Base-by-base conservation (phyloP, 176 grass and related monocot species). In the Luzula sylvatica region DNA sequence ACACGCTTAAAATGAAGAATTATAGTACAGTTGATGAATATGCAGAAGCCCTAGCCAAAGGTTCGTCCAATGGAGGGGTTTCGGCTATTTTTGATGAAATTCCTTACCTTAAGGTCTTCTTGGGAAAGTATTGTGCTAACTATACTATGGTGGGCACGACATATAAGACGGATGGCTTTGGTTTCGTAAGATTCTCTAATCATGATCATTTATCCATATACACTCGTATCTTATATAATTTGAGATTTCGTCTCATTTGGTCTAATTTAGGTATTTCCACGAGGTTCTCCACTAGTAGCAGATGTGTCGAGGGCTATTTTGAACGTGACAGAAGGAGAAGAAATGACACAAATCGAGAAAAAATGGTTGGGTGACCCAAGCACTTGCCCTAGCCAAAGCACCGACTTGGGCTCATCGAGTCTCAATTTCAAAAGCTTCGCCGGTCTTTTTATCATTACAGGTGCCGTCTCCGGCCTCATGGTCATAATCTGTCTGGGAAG, bases 31-130 rank as follows among this genome's bases (percentile, higher is more conserved):
- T 65, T 9, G 72, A 74, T 30, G 12, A 90, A 15, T 90, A 81
- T 16, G 75, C 68, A 3, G 23, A 77, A 4, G 86, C 79, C 41
- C 59, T 90, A 22, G 44, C 57, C 16, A 76, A 21, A 3, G 80
- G 76, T 1, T 66, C 71, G 2, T 46, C 25, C 8, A 69, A 65
- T 4, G 75, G 71, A 65, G 79, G 79, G 0, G 86, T 84, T 11
- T 77, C 76, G 2, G 80, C 80, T 7, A 73, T 92, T 3, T 61
- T 92, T 17, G 69, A 92, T 42, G 86, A 90, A 27, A 70, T 77
- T 21, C 75, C 79, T 8, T 90, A 74, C 44, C 59, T 90, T 52
- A 70, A 65, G 40, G 23, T 71, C 43, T 76, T 84, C 52, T 53
- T 84, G 18, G 72, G 63, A 0, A 23, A 65, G 15, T 49, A 69